Conservation (phyloP, 495 filamentous ascomycete genomes). For the Eremomyces bilateralis region DNA sequence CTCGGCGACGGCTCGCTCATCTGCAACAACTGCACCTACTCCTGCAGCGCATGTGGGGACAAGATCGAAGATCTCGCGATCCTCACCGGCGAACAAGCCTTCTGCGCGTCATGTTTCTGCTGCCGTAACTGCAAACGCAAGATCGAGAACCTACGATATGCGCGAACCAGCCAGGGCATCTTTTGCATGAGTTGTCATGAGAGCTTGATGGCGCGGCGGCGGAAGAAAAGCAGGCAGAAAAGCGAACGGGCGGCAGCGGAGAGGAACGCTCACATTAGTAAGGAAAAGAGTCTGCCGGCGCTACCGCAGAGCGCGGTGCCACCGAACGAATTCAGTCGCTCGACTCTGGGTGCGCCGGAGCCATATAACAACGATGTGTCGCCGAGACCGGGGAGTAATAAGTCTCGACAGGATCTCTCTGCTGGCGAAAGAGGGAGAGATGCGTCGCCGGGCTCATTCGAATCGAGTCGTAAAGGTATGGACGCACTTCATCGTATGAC, state of each 20-base stretch:
- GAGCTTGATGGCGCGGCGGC: slow-evolving; percentile 84
- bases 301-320: slow-evolving; percentile 56
- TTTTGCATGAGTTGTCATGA: slow-evolving; percentile 99
- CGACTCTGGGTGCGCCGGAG: no score
- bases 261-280: slow-evolving; percentile 48
- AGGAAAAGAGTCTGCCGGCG: slow-evolving; percentile 87
- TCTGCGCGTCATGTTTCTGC: slow-evolving; percentile 89
- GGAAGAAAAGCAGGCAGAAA: slow-evolving; percentile 56
- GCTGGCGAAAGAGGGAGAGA: slow-evolving; percentile 15
- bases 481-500: not conserved
- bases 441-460: slow-evolving; percentile 16
- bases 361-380: slow-evolving; percentile 54
- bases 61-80: slow-evolving; percentile 99
- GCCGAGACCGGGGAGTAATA: slow-evolving; percentile 32
- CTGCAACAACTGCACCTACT: slow-evolving; percentile 98
- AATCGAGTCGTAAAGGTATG: slow-evolving; percentile 18
- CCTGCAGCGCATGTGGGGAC: slow-evolving; percentile 87
- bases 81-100: slow-evolving; percentile 95
- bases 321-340: slow-evolving; percentile 31
- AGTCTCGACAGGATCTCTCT: slow-evolving; percentile 14
- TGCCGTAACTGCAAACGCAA: slow-evolving; percentile 96
- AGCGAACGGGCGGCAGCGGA: slow-evolving; percentile 26
- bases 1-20: slow-evolving; percentile 96
- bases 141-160: slow-evolving; percentile 97
- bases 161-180: slow-evolving; percentile 90